phyloP scores from a whole-genome alignment of 768 basidiomycete genomes.

The Hygrophoropsis aurantiaca region DNA sequence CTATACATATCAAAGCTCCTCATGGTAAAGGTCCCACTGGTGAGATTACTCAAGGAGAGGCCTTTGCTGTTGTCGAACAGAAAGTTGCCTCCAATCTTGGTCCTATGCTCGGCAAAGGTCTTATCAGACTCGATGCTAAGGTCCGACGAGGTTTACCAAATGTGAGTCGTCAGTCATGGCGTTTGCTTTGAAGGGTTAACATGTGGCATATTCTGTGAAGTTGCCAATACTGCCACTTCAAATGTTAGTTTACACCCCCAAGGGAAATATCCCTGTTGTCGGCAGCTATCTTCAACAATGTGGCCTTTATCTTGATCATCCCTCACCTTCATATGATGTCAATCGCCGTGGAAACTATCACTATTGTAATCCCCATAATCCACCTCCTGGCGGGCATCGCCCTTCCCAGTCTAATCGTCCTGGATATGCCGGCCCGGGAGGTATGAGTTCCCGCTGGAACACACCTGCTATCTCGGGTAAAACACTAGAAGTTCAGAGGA shows the following conservation, averaged over 20 bases:
- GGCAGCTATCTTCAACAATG: constrained; percentile 70
- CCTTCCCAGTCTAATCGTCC: constrained; percentile 40
- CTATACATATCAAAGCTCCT: constrained; percentile 77
- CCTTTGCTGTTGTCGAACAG: constrained; percentile 84
- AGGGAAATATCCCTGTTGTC: constrained; percentile 86
- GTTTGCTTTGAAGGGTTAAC: constrained; percentile 11
- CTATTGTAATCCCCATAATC: constrained; percentile 90
- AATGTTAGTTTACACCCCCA: constrained; percentile 90
- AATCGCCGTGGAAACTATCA: constrained; percentile 59
- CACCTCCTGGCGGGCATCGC: constrained; percentile 67
- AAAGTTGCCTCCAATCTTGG: constrained; percentile 78
- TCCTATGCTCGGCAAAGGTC: constrained; percentile 81
- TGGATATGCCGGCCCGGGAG: constrained; percentile 40
- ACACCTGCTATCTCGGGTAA: constrained; percentile 61
- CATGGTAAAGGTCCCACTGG: constrained; percentile 49
- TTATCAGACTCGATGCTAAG: constrained; percentile 79
- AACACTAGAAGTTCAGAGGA: constrained; percentile 87
- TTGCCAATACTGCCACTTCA: constrained; percentile 81
- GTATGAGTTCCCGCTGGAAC: constrained; percentile 48
- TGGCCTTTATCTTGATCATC: constrained; percentile 78
- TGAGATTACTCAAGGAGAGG: constrained; percentile 57
- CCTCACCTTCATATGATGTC: constrained; percentile 63
- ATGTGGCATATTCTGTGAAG: constrained; percentile 37
- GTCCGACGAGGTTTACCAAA: constrained; percentile 62
- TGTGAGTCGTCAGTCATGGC: constrained; percentile 43